Evolutionary conservation across 495 filamentous ascomycete genomes (phyloP), one percentile per base, ranked within the genome.

Genomic region (Annulohypoxylon moriforme): DNA sequence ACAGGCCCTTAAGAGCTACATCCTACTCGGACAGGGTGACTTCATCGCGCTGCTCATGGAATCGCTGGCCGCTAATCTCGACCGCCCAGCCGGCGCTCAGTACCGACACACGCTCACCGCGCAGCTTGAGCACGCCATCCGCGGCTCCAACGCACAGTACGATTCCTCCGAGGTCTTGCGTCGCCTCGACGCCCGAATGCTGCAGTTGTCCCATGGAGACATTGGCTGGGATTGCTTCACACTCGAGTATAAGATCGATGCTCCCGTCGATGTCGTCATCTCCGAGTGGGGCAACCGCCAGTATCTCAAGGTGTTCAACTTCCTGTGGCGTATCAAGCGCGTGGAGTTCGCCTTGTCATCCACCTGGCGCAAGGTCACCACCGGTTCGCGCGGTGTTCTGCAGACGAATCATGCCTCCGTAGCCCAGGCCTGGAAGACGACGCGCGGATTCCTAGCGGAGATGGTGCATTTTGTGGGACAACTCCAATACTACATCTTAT

Each of bases 181-280:
- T 33, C 89, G 96, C 16, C 87, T 99, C 8, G 96, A 99, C 81
- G 94, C 96, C 13, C 92, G 96, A 50, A 97, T 98, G 93, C 87
- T 98, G 38, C 94, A 98, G 78, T 87, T 97, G 53, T 93, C 91
- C 57, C 94, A 97, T 77, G 96, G 96, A 60, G 96, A 99, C 73
- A 98, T 97, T 55, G 96, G 96, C 66, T 99, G 96, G 96, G 96
- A 99, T 78, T 97, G 96, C 79, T 99, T 99, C 81, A 99, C 96
- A 0, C 87, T 99, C 29, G 96, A 99, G 78, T 99, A 99, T 82
- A 97, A 97, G 79, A 94, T 98, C 64, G 96, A 98, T 76, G 93
- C 96, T 8, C 96, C 96, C 0, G 93, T 98, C 24, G 96, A 99
- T 75, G 96, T 98, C 58, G 94, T 99, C 59, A 94, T 99, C 11